Evolutionary conservation across 768 basidiomycete species (phyloP).

Genomic region (Suillus tomentosus): DNA sequence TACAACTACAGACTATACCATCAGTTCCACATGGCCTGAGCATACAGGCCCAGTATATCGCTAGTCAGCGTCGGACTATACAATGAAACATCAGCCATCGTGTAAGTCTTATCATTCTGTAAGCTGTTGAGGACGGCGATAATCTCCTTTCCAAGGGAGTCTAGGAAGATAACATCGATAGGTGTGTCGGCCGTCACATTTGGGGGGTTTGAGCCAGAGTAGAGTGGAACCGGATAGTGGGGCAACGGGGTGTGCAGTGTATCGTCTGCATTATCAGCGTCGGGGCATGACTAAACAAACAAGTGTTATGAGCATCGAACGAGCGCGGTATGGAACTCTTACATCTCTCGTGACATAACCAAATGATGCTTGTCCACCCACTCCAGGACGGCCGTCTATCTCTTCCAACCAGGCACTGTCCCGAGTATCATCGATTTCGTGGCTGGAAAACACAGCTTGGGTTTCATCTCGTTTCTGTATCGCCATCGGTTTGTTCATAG

Average conservation of each 20-base stretch:
- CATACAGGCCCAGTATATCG: slow-evolving; percentile 43
- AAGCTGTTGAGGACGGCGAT: slow-evolving; percentile 56
- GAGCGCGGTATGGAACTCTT: slow-evolving; percentile 24
- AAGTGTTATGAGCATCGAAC: not conserved
- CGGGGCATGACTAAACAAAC: slow-evolving; percentile 58
- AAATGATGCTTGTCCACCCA: slow-evolving; percentile 45
- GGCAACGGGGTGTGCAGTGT: slow-evolving; percentile 62
- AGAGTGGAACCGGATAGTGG: slow-evolving; percentile 54
- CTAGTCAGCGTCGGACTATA: slow-evolving; percentile 52
- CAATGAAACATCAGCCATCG: slow-evolving; percentile 46
- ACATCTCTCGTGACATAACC: slow-evolving; percentile 80
- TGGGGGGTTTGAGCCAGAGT: slow-evolving; percentile 58
- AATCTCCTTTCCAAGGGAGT: slow-evolving; percentile 61
- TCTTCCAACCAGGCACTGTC: slow-evolving; percentile 59
- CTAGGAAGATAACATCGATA: slow-evolving; percentile 76
- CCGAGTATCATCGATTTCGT: slow-evolving; percentile 50
- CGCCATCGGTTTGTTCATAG: slow-evolving; percentile 49
- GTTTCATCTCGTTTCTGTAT: slow-evolving; percentile 33
- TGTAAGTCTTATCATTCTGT: slow-evolving; percentile 54
- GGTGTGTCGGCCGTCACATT: slow-evolving; percentile 47
- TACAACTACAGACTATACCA: not conserved
- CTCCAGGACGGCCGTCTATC: slow-evolving; percentile 39
- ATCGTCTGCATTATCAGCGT: slow-evolving; percentile 55
- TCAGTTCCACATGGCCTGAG: slow-evolving; percentile 35
- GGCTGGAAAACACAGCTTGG: slow-evolving; percentile 33